Evolutionary conservation across 371 early-diverging fungal species (phyloP).

Genomic region (Mucor velutinosus): DNA sequence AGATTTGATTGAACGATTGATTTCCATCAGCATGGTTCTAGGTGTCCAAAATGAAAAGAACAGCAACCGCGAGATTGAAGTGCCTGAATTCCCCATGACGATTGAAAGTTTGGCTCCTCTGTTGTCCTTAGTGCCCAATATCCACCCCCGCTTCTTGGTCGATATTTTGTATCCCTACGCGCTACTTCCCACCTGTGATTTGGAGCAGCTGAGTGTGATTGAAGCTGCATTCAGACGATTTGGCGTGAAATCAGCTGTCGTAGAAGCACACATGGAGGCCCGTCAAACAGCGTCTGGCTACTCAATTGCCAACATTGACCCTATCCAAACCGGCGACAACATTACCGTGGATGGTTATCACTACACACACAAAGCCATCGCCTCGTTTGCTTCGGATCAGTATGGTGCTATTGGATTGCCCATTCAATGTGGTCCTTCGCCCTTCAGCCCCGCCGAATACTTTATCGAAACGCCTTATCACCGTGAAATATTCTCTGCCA

Average conservation of each 20-base stretch:
- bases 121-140: constrained; percentile 50
- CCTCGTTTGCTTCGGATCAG: constrained; percentile 45
- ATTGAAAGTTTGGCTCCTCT: constrained; percentile 60
- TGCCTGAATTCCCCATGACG: constrained; percentile 75
- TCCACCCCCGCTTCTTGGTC: constrained; percentile 61
- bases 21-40: constrained; percentile 67
- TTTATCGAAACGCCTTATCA: constrained; percentile 80
- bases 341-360: constrained; percentile 41
- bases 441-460: constrained; percentile 55
- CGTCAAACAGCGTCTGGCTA: constrained; percentile 65
- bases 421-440: constrained; percentile 55
- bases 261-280: constrained; percentile 48
- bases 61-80: constrained; percentile 51
- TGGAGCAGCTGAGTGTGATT: constrained; percentile 66
- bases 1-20: constrained; percentile 57
- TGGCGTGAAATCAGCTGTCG: constrained; percentile 52
- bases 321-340: constrained; percentile 6
- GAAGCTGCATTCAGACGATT: constrained; percentile 75
- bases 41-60: constrained; percentile 49
- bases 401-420: constrained; percentile 35
- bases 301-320: constrained; percentile 44
- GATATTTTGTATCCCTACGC: constrained; percentile 74
- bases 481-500: constrained; percentile 58
- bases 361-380: constrained; percentile 38
- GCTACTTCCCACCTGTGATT: constrained; percentile 61